Percentiles rank a stretch among this genome's conserved stretches.
Conservation (phyloP, 1,284 basidiomycete species). For the Mycena sp. region DNA sequence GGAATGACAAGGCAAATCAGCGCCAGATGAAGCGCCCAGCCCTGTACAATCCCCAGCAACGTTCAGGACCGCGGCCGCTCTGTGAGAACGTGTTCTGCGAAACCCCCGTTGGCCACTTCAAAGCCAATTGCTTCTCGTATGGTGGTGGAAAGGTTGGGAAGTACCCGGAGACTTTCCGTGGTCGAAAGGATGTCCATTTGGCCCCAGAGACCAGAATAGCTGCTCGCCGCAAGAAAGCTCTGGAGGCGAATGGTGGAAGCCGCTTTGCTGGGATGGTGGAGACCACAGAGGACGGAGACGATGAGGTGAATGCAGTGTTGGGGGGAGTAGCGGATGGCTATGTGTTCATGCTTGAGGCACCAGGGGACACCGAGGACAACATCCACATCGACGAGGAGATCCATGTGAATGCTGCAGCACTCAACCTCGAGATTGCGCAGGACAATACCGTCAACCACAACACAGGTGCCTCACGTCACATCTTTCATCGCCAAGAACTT, state of each 20-base stretch:
- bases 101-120: conserved; percentile 8
- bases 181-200: conserved; percentile 5
- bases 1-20: background rate
- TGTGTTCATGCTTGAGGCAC: conserved; percentile 13
- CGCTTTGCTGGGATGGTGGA: conserved; percentile 20
- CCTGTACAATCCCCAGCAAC: background rate
- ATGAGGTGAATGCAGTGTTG: background rate
- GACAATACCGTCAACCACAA: conserved; percentile 17
- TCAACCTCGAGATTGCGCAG: background rate
- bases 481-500: conserved; percentile 2
- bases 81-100: conserved; percentile 13
- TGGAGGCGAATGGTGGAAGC: background rate
- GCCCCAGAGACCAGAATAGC: conserved; percentile 3
- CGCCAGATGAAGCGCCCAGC: background rate
- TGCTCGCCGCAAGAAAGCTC: background rate
- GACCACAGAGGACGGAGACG: conserved; percentile 9
- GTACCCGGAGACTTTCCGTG: conserved; percentile 3
- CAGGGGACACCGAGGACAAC: background rate
- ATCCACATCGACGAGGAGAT: conserved; percentile 8
- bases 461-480: conserved; percentile 14
- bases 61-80: background rate
- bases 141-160: conserved; percentile 8
- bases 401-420: conserved; percentile 2
- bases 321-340: conserved; percentile 3
- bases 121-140: conserved; percentile 10